phyloP scores from a whole-genome alignment of 2,329 filamentous ascomycete species.

The Neofusicoccum sp. region DNA sequence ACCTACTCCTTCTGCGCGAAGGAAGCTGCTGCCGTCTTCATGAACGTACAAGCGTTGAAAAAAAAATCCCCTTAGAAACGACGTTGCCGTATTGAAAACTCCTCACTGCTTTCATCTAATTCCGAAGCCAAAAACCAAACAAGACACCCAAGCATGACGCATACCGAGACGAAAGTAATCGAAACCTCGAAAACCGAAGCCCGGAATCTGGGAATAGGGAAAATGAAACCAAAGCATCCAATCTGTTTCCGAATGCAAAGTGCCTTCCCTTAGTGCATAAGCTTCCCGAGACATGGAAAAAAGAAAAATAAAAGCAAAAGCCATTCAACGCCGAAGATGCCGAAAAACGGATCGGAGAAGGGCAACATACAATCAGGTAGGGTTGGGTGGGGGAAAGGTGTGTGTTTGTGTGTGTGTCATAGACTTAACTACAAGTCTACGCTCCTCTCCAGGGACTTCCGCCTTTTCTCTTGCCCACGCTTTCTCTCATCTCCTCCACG shows the following conservation, averaged over 20 bases:
- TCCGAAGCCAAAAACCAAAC: background rate
- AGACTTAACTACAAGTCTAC: background rate
- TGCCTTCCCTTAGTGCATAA: background rate
- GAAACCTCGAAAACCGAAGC: background rate
- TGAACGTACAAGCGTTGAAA: background rate
- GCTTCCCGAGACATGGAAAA: background rate
- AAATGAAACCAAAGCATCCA: background rate
- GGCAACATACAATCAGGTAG: slow-evolving; percentile 1
- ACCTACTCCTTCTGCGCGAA: background rate
- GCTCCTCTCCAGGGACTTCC: slow-evolving; percentile 18
- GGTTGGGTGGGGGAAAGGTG: background rate
- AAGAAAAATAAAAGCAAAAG: background rate
- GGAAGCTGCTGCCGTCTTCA: background rate
- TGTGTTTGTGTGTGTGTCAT: background rate
- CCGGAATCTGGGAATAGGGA: background rate
- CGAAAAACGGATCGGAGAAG: background rate
- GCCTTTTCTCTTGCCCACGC: slow-evolving; percentile 8
- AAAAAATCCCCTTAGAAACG: background rate
- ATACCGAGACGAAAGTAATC: slow-evolving; percentile 2
- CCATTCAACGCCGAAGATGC: background rate
- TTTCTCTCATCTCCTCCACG: slow-evolving; percentile 40
- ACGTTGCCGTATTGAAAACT: background rate
- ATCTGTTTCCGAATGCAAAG: slow-evolving; percentile 3
- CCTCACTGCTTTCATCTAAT: slow-evolving; percentile 11
- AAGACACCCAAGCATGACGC: background rate